Base-by-base conservation (phyloP, 371 early-diverging fungal species). In the Mucor saturninus region DNA sequence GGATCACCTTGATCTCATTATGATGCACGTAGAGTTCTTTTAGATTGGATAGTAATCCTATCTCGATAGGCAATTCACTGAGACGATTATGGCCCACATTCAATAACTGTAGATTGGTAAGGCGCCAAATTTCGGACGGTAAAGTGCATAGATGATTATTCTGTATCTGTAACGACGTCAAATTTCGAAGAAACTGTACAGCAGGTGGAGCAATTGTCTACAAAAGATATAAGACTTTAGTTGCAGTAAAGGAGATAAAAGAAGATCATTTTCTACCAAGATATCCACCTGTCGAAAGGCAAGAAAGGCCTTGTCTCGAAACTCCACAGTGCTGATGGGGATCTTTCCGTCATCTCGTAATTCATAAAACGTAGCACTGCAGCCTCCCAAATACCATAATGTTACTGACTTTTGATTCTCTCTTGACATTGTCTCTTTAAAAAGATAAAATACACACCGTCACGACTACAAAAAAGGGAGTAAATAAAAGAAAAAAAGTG, bases 1-100 rank as follows among this genome's bases (percentile, higher is more conserved):
- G 99, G 40, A 99, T 68, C 13, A 79, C 84, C 4, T 85, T 76
- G 13, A 99, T 71, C 56, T 86, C 79, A 74, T 99, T 99, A 77
- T 98, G 94, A 73, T 95, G 95, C 35, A 98, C 56, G 65, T 92
- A 80, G 5, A 99, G 84, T 63, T 97, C 96, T 69, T 83, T 81
- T 5, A 99, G 79, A 38, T 81, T 80, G 26, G 85, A 77, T 28
- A 98, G 73, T 64, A 90, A 75, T 2, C 97, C 96, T 2, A 99
- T 77, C 55, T 98, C 96, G 8, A 89, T 78, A 5, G 99, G 99
- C 3, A 99, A 57, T 1, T 63, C 38, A 30, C 83, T 82, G 7
- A 99, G 81, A 69, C 89, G 81, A 74, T 99, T 99, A 31, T 91
- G 87, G n/a, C 93, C 93, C 0, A 93, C 76, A 75, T 98, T 95